Evolutionary conservation across 805 yeast genomes (phyloP), one percentile per base, ranked within the genome.

Genomic region (Kluyveromyces nonfermentans): DNA sequence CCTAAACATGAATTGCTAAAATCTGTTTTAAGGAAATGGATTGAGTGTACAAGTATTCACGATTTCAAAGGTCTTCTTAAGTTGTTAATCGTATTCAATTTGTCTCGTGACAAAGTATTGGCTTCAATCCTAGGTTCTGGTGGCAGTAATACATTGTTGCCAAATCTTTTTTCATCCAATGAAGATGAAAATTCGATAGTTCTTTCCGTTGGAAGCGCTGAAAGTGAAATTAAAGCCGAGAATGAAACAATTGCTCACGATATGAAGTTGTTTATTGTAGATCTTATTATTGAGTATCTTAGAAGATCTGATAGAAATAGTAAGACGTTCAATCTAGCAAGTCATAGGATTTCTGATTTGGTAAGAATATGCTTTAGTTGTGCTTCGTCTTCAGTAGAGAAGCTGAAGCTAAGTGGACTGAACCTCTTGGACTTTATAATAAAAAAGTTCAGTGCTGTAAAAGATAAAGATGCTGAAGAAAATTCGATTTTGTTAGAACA

Each of bases 401-500:
- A 70, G 3, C 66, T 88, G 47, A 78, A 85, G 50, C 57, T 79
- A 4, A 57, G 72, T 18, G 96, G 97, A 1, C 67, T 90, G 25
- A 68, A 69, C 14, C 65, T 90, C 5, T 68, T 93, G 21, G 82
- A 80, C 43, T 74, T 75, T 37, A 70, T 85, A 1, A 67, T 93
- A 25, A 71, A 68, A 7, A 64, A 74, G 1, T 83, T 77, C 61
- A 80, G 87, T 0, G 71, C 72, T 20, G 62, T 78, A 40, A 73
- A 69, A 9, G 96, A 85, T 57, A 87, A 90, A 0, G 73, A 84
- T 22, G 82, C 80, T 52, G 82, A 85, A 0, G 78, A 80, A 3
- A 74, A 75, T 14, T 75, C 90, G 0, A 70, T 88, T 8, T 65
- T 90, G 35, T 95, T 85, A 51, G 97, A 89, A 62, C 95, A 85